Evolutionary conservation across 1,284 basidiomycete species (phyloP), one percentile per base, ranked within the genome.

Genomic region (Rhizoctonia solani): DNA sequence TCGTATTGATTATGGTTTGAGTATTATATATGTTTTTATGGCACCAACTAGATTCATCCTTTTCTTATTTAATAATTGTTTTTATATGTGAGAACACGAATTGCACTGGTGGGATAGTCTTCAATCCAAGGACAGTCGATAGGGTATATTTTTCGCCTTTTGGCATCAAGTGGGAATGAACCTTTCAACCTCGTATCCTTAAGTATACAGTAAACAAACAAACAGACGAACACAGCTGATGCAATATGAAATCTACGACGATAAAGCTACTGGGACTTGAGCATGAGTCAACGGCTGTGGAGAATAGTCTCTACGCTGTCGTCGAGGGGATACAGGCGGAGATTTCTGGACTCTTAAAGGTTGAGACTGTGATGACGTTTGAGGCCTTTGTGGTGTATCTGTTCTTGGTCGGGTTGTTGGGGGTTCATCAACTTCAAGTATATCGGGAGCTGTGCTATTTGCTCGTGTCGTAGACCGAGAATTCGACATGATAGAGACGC

Each of bases 21-120:
- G 29, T 63, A 63, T 63, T n/a, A n/a, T 52, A 34, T 63, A 63
- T 63, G 58, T 42, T 63, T 37, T 63, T 63, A 50, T 50, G 46
- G 23, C 58, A 63, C n/a, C 25, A 19, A 19, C 19, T 21, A 47
- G 25, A 47, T 41, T 63, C 8, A 8, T 8, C 21, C 34, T 8
- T 63, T 30, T 52, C 34, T 41, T 63, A 27, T 63, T 47, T 34
- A 49, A 11, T 6, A 6, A 2, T n/a, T n/a, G n/a, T 41, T 2
- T 25, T 25, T 4, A 27, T 19, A 30, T 41, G 11, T 16, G 11
- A 21, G 42, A 56, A 56, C 14, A 44, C 39, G 8, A 16, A 8
- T 16, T 16, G n/a, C n/a, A n/a, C n/a, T n/a, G n/a, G n/a, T n/a
- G n/a, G n/a, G n/a, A n/a, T n/a, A n/a, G n/a, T n/a, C n/a, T n/a